Evolutionary conservation across 345 rosid species (phyloP), one percentile per base, ranked within the genome.

Genomic region (Abelmoschus esculentus): DNA sequence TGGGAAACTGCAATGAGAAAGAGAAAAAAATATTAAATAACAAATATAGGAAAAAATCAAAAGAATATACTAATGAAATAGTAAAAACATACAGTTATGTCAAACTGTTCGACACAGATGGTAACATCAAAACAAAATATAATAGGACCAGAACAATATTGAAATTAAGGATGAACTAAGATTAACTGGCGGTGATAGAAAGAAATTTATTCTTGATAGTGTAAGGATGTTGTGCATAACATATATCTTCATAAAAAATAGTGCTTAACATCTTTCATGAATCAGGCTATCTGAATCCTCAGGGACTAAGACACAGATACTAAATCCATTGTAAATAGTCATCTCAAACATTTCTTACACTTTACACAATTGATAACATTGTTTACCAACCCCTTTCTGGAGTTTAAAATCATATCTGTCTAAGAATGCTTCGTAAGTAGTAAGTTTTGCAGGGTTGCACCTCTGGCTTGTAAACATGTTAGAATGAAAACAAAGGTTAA

Each of bases 1-100:
- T 13, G 98, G 98, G 75, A 95, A 95, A 78, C 99, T 95, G 87
- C 60, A 84, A 54, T 70, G 17, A 44, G 69, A 56, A 52, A 32
- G 15, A 18, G 18, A 31, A 29, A 13, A 28, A 11, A 8, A 57
- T 57, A 57, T 55, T 17, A 69, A 61, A 22, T 3, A 56, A 56
- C 61, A 7, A 52, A 31, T 3, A 62, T 7, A 15, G 17, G 42
- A 46, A 42, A 6, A 22, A 66, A 54, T 66, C 22, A 11, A 17
- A 61, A 66, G 49, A 70, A 17, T 22, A 36, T 59, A 8, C 18
- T 47, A 59, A 58, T 46, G 66, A 12, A 17, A 71, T 38, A 26
- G 59, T 28, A 42, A 61, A 66, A 50, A 28, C 29, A 17, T 38
- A 18, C 19, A 69, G 22, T 42, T 42, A 36, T 9, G 7, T 17